Conservation (phyloP, 805 yeast genomes). For the Brettanomyces naardenensis region DNA sequence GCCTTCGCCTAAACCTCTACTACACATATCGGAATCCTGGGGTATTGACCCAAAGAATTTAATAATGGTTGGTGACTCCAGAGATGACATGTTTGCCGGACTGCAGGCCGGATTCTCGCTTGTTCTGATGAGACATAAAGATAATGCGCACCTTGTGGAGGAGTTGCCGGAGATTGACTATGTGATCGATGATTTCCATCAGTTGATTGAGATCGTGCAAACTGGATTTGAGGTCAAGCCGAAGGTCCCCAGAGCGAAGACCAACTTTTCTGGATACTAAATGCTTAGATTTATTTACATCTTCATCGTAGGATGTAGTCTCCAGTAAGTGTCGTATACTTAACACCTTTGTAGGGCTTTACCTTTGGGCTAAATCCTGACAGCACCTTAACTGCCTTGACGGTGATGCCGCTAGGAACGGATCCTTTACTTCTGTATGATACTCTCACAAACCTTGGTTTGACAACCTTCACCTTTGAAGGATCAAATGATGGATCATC, state of each 20-base stretch:
- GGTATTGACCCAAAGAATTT: slow-evolving; percentile 35
- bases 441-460: slow-evolving; percentile 41
- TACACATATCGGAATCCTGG: slow-evolving; percentile 42
- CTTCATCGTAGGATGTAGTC: slow-evolving; percentile 25
- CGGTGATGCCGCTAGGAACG: slow-evolving; percentile 68
- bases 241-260: slow-evolving; percentile 2
- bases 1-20: slow-evolving; percentile 57
- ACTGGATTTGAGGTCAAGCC: slow-evolving; percentile 25
- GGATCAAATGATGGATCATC: slow-evolving; percentile 7
- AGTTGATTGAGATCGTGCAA: slow-evolving; percentile 29
- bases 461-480: slow-evolving; percentile 6
- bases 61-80: slow-evolving; percentile 69
- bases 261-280: slow-evolving; percentile 2
- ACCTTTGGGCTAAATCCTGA: slow-evolving; percentile 52
- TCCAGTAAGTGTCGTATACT: slow-evolving; percentile 62
- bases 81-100: slow-evolving; percentile 63
- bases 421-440: slow-evolving; percentile 57
- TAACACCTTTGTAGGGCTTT: slow-evolving; percentile 87
- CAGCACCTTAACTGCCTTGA: slow-evolving; percentile 51
- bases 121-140: slow-evolving; percentile 43
- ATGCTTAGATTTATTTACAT: too few species aligned
- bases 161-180: slow-evolving; percentile 29
- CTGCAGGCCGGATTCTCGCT: slow-evolving; percentile 54
- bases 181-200: slow-evolving; percentile 29
- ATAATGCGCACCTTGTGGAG: slow-evolving; percentile 36